These are phyloP conservation scores for Globisporangium canariense DNA, from an alignment of 352 stramenopile genomes.

Conservation along the genomic window DNA sequence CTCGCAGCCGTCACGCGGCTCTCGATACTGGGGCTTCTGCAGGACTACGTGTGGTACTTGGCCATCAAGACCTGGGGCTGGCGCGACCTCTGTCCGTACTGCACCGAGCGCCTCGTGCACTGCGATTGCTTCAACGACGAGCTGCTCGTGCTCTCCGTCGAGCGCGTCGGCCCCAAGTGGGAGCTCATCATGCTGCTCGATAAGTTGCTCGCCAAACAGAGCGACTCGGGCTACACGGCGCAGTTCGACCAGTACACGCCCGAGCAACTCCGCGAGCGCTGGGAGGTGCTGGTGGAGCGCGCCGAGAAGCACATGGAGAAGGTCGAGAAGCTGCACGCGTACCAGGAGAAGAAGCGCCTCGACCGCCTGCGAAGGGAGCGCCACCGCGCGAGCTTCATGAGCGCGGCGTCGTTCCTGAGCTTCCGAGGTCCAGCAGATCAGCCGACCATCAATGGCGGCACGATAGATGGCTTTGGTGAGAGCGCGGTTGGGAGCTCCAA, in stretches of 20 bases:
- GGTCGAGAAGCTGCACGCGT: constrained; percentile 51
- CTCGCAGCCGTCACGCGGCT: constrained; percentile 55
- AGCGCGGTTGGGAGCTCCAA: background rate
- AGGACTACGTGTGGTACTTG: constrained; percentile 52
- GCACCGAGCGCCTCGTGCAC: constrained; percentile 53
- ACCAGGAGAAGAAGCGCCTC: constrained; percentile 43
- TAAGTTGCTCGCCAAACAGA: constrained; percentile 37
- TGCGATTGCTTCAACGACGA: constrained; percentile 77
- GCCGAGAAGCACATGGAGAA: constrained; percentile 55
- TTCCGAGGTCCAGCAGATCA: constrained; percentile 1
- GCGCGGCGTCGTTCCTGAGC: constrained; percentile 18
- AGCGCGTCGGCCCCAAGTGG: constrained; percentile 62
- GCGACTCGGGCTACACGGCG: constrained; percentile 27
- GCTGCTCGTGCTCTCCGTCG: constrained; percentile 52
- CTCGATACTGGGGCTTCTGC: constrained; percentile 45
- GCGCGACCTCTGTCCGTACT: constrained; percentile 62
- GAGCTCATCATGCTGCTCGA: constrained; percentile 60
- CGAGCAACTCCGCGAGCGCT: constrained; percentile 56
- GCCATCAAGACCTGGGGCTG: constrained; percentile 57
- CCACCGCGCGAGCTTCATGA: constrained; percentile 30
- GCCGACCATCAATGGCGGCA: background rate
- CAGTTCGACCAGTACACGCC: constrained; percentile 57
- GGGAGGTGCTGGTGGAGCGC: constrained; percentile 48
- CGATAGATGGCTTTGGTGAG: background rate
- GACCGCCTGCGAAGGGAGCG: constrained; percentile 28